Evolutionary conservation across 2,329 filamentous ascomycete species (phyloP), one percentile per base, ranked within the genome.

Genomic region (Claviceps pazoutovae): DNA sequence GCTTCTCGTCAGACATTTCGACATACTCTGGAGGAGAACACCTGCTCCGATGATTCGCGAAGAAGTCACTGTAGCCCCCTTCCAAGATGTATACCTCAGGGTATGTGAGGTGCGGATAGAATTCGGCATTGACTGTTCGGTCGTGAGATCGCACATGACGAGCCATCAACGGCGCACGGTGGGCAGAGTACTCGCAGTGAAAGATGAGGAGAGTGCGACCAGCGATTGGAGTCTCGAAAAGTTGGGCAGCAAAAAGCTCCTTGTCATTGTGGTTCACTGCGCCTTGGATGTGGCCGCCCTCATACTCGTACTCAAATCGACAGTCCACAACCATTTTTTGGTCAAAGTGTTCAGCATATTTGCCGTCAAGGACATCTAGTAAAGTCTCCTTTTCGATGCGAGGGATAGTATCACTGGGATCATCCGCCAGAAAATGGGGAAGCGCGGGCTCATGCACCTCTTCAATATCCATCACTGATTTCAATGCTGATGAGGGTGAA

Each of bases 251-350:
- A 53, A 98, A 75, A 55, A 86, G 72, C 62, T 98, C 91, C 70
- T 96, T 96, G 72, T 96, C 88, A 69, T 95, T 97, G 74, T 89
- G 93, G 73, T 98, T 98, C 70, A 95, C 75, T 44, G 93, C 93
- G 17, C 86, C 86, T 59, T 89, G 80, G 63, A 98, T 96, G 66
- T 98, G 93, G 37, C 93, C 93, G 52, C 93, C 93, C 16, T 95
- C 85, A 65, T 94, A 98, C 70, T 98, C 93, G 67, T 98, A 98
- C 74, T 98, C 93, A 65, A 98, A 98, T 19, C 93, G 86, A 67
- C 93, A 98, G 68, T 98, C 93, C 61, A 98, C 84, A 62, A 98
- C 77, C 68, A 95, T 79, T 65, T 88, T 83, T 64, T 90, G 80
- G 54, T 89, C 82, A 66, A 86, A 97, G 23, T 79, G 68, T 26